These are phyloP conservation scores for Acer negundo DNA, from an alignment of 345 rosid genomes.

Conservation along the genomic window DNA sequence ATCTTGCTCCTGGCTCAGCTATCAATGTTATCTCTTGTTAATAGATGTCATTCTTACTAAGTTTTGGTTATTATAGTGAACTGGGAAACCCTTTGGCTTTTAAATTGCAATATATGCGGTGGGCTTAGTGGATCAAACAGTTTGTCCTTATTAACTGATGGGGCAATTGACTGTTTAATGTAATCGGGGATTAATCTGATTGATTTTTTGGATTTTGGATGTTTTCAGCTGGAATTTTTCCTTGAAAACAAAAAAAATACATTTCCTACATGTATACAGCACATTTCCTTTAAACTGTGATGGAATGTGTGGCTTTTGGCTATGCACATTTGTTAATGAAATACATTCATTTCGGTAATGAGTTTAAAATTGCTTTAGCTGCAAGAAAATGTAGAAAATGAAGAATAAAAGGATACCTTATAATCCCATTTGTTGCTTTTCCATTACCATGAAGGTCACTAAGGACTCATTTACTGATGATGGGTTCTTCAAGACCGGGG, in stretches of 20 bases:
- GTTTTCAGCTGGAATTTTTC: neutral
- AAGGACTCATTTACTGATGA: constrained; percentile 77
- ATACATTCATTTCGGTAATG: neutral
- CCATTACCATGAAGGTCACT: constrained; percentile 49
- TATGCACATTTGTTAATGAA: neutral
- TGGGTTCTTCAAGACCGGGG: constrained; percentile 97
- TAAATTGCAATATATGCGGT: neutral
- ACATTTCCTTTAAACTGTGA: neutral
- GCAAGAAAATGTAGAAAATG: constrained; percentile 5
- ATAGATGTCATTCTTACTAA: neutral
- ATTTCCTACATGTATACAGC: neutral
- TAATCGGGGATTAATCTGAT: neutral
- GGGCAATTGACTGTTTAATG: neutral
- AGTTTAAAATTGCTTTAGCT: neutral
- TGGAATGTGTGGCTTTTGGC: neutral
- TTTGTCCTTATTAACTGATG: neutral
- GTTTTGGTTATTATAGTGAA: neutral
- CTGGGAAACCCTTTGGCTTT: neutral
- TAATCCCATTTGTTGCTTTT: constrained; percentile 13
- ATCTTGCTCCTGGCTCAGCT: neutral
- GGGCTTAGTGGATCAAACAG: neutral
- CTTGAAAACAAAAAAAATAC: neutral
- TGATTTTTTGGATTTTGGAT: neutral
- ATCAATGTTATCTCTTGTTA: neutral
- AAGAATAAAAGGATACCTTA: neutral